phyloP scores from a whole-genome alignment of 2,329 filamentous ascomycete species.

The Talaromyces sp. region DNA sequence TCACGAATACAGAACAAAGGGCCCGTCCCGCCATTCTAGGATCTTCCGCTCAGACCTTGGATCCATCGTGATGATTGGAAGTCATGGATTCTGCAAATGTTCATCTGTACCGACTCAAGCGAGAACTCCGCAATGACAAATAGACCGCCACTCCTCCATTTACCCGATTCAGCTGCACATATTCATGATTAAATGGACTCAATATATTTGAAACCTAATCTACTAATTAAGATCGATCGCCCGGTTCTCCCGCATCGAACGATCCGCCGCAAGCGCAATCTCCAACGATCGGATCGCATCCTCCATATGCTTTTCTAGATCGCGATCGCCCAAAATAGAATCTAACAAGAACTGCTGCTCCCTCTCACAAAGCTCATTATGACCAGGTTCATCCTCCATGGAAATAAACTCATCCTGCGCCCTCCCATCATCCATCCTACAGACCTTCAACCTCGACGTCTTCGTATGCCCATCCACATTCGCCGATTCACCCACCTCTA shows the following conservation, averaged over 20 bases:
- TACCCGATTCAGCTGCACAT: too few relatives aligned
- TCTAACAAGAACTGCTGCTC: conserved; percentile 22
- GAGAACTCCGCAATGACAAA: too few relatives aligned
- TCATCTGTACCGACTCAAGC: too few relatives aligned
- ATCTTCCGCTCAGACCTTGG: too few relatives aligned
- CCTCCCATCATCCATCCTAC: conserved; percentile 11
- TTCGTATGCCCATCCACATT: conserved; percentile 20
- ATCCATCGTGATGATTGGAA: too few relatives aligned
- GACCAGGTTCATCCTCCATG: conserved; percentile 17
- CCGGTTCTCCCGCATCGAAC: conserved; percentile 18
- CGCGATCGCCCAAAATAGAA: conserved; percentile 12
- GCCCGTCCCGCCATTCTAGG: too few relatives aligned
- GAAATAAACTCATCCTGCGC: conserved; percentile 16
- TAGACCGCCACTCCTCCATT: too few relatives aligned
- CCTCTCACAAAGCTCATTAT: conserved; percentile 21
- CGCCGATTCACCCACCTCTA: conserved; percentile 4
- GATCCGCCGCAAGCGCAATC: conserved; percentile 20
- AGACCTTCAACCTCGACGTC: conserved; percentile 17
- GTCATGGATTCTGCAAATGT: too few relatives aligned
- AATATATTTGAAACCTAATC: too few relatives aligned
- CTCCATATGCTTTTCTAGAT: conserved; percentile 18
- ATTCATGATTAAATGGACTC: too few relatives aligned
- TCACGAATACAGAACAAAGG: too few relatives aligned
- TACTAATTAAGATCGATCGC: conserved; percentile 14
- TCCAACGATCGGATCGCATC: conserved; percentile 18